Percentiles rank a stretch among this genome's conserved stretches.
phyloP scores from a whole-genome alignment of 2,329 filamentous ascomycete species.

The Ophiosphaerella herpotricha region DNA sequence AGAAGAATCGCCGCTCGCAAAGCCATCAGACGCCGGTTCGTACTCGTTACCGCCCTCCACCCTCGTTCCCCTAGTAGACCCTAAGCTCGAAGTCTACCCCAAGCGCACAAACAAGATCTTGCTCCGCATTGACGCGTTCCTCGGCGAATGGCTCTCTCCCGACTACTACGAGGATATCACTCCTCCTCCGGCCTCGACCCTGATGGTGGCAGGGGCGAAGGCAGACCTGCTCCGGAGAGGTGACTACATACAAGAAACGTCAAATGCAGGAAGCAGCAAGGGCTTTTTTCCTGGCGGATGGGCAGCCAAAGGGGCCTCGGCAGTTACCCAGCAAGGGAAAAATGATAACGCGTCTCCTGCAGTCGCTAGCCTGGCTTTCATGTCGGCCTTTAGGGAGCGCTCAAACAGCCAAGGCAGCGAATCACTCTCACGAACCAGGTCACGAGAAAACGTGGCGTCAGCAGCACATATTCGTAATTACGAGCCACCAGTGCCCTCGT shows the following conservation, averaged over 20 bases:
- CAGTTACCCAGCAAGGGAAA: constrained; percentile 19
- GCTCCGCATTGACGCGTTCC: constrained; percentile 85
- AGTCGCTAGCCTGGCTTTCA: constrained; percentile 45
- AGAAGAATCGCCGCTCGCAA: constrained; percentile 17
- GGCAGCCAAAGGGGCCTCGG: constrained; percentile 47
- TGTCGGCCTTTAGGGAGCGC: constrained; percentile 50
- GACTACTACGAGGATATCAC: constrained; percentile 94
- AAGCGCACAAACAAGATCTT: constrained; percentile 43
- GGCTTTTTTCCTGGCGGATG: constrained; percentile 62
- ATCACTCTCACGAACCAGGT: constrained; percentile 28
- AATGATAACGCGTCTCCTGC: constrained; percentile 27
- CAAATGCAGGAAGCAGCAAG: constrained; percentile 44
- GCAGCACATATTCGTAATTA: constrained; percentile 57
- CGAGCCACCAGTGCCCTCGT: constrained; percentile 75
- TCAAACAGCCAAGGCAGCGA: constrained; percentile 49
- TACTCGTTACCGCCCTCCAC: constrained; percentile 26
- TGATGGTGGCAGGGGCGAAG: constrained; percentile 90
- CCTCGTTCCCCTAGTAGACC: constrained; percentile 44
- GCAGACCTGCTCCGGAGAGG: constrained; percentile 80
- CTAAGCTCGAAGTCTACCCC: constrained; percentile 41
- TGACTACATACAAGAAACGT: constrained; percentile 61
- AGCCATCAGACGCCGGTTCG: constrained; percentile 17
- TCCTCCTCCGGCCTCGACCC: constrained; percentile 79
- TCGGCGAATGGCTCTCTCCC: constrained; percentile 93
- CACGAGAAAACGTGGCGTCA: constrained; percentile 27